These are phyloP conservation scores for Globisporangium sylvaticum DNA, from an alignment of 352 stramenopile genomes.

Conservation along the genomic window DNA sequence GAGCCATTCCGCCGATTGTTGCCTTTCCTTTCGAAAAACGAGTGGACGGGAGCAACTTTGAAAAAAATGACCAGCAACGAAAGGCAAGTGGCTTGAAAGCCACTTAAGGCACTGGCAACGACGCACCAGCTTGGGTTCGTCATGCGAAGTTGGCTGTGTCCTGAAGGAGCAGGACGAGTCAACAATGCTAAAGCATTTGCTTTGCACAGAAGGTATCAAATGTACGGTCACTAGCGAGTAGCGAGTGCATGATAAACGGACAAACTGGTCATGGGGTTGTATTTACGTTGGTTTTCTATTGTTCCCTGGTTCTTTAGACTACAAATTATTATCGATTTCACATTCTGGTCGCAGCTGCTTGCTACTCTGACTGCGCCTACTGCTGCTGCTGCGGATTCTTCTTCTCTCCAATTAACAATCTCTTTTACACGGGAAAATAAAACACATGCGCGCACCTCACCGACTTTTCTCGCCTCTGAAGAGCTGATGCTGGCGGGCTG, in stretches of 20 bases:
- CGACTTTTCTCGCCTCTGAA: background rate
- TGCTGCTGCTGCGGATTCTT: background rate
- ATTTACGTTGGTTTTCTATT: constrained; percentile 10
- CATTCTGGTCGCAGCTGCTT: background rate
- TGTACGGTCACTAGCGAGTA: no score
- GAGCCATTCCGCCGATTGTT: no score
- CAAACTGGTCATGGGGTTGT: background rate
- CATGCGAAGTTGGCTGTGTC: no score
- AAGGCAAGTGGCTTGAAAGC: no score
- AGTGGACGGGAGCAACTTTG: background rate
- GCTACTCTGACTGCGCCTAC: background rate
- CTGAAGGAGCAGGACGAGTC: no score
- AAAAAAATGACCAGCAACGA: background rate
- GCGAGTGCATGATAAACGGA: no score
- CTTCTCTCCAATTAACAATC: constrained; percentile 9
- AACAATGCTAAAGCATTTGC: no score
- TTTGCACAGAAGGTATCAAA: no score
- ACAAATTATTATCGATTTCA: constrained; percentile 12
- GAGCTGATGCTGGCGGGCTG: background rate
- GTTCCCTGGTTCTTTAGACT: constrained; percentile 19
- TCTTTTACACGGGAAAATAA: constrained; percentile 10
- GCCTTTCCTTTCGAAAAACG: background rate
- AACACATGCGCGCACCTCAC: background rate
- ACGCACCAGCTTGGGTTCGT: no score
- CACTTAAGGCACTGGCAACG: no score